Evolutionary conservation across 192 early-diverging fungal species (phyloP).

Genomic region (Jimgerdemannia flammicorona): DNA sequence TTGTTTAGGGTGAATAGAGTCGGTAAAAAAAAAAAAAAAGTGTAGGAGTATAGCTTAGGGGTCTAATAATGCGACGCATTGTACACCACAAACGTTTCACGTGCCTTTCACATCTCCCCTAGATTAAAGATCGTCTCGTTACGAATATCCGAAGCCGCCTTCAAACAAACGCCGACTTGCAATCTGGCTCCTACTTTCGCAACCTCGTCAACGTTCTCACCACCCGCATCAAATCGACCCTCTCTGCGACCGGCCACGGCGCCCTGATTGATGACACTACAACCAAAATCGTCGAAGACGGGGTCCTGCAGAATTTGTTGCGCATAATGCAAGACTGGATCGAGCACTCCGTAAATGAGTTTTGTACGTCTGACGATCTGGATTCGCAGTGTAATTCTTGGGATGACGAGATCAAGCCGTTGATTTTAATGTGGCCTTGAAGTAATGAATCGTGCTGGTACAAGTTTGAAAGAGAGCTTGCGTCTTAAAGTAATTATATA

Average conservation of each 20-base stretch:
- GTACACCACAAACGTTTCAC: too few species aligned
- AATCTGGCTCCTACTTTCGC: background rate
- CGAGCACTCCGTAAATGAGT: constrained; percentile 12
- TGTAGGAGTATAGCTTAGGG: too few species aligned
- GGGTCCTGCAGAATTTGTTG: constrained; percentile 15
- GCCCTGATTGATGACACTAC: constrained; percentile 17
- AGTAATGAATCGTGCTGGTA: background rate
- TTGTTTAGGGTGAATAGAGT: too few species aligned
- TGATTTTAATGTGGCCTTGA: constrained; percentile 33
- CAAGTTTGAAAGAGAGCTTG: too few species aligned
- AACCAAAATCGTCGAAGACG: constrained; percentile 13
- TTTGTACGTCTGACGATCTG: constrained; percentile 17
- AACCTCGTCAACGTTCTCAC: background rate
- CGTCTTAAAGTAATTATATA: too few species aligned
- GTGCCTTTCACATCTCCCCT: background rate
- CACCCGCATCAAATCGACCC: background rate
- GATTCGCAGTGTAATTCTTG: constrained; percentile 25
- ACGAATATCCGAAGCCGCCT: background rate
- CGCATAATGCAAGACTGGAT: constrained; percentile 19
- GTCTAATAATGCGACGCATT: too few species aligned
- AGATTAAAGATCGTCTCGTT: background rate
- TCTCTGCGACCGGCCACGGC: background rate
- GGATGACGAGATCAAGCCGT: constrained; percentile 26
- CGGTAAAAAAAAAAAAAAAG: too few species aligned
- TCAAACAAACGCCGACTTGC: background rate